Evolutionary conservation across 140 eudicot genomes (phyloP), one percentile per base, ranked within the genome.

Genomic region (Stevia rebaudiana): DNA sequence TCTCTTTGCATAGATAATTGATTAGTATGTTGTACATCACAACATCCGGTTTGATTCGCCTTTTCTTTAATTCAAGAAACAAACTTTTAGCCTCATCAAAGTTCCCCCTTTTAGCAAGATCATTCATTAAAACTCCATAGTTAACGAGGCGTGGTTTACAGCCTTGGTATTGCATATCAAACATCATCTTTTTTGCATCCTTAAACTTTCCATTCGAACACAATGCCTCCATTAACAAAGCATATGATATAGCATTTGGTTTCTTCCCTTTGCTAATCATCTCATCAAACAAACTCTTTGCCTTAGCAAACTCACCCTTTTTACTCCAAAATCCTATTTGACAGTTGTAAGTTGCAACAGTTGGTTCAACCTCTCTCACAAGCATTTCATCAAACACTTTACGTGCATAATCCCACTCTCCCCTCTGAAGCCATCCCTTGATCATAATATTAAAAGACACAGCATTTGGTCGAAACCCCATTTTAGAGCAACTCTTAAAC

Each of bases 131-230:
- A 70, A 91, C 84, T 36, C 96, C 96, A 4, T 84, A 91, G 69
- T 91, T 91, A 4, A 82, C 76, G 19, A 78, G 75, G 44, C 80
- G 63, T 0, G 79, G 76, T 63, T 83, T 84, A 54, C 98, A 91
- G 7, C 95, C 98, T 61, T 64, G 86, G 60, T 91, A 91, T 69
- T 87, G 96, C 98, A 91, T 91, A 61, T 91, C 98, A 70, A 91
- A 91, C 96, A 91, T 91, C 87, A 87, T 49, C 56, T 91, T 91
- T 77, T 85, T 82, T 1, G 98, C 98, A 28, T 87, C 96, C 36
- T 81, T 78, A 49, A 61, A 83, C 79, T 79, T 81, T 21, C 81
- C 92, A 30, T 68, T 49, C 25, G 37, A 56, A 63, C 98, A 91
- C 51, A 84, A 79, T 28, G 87, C 89, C 61, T 84, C 96, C 98